phyloP scores from a whole-genome alignment of 257 asterid genomes.

The Fraxinus excelsior region DNA sequence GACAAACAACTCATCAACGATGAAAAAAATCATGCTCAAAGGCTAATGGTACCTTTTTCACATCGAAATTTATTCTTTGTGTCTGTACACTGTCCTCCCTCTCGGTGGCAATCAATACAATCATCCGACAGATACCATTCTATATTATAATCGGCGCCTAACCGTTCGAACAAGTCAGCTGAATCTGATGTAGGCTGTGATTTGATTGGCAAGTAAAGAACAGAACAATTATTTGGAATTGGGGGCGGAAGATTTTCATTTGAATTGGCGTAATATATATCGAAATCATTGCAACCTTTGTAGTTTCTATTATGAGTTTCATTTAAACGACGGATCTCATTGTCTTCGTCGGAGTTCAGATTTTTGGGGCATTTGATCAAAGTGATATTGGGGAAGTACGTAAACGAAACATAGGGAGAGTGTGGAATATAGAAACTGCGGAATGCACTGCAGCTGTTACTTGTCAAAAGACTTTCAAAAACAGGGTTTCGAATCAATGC shows the following conservation, averaged over 20 bases:
- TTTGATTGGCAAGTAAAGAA: conserved; percentile 27
- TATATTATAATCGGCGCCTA: conserved; percentile 25
- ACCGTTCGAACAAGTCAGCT: background rate
- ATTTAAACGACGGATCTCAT: background rate
- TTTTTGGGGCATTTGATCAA: conserved; percentile 18
- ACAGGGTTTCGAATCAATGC: background rate
- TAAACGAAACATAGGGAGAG: conserved; percentile 17
- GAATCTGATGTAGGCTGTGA: background rate
- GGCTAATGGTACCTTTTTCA: background rate
- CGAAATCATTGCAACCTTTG: background rate
- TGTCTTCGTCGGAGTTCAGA: background rate
- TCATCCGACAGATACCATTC: conserved; percentile 35
- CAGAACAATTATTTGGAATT: background rate
- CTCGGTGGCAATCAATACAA: conserved; percentile 31
- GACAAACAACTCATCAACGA: too few species aligned
- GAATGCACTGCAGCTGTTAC: conserved; percentile 17
- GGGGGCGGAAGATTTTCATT: background rate
- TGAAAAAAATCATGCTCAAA: too few species aligned
- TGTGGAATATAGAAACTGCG: background rate
- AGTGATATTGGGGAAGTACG: conserved; percentile 26
- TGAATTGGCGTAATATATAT: conserved; percentile 8
- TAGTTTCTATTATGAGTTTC: background rate
- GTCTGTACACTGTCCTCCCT: conserved; percentile 40
- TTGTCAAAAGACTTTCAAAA: background rate
- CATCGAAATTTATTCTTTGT: background rate